A percentile compares a stretch with the other conserved stretches of the same genome.
These are phyloP conservation scores for Dioszegia aurantiaca DNA, from an alignment of 768 basidiomycete species.

Conservation along the genomic window DNA sequence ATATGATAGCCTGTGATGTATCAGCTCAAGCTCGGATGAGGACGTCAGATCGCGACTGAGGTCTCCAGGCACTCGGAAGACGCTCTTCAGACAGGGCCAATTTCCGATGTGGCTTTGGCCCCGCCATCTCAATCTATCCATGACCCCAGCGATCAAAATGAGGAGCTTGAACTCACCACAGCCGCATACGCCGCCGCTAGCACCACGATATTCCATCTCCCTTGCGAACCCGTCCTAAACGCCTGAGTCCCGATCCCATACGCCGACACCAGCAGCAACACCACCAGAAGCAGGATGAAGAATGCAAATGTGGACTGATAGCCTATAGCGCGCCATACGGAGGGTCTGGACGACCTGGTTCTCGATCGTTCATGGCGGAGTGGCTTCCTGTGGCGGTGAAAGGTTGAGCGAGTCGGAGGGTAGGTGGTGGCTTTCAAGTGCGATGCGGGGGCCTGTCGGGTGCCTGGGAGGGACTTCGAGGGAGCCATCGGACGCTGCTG, in stretches of 20 bases:
- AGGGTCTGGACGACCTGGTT: background rate
- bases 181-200: constrained; percentile 39
- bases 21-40: background rate
- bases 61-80: no score
- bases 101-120: background rate
- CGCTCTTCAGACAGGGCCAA: no score
- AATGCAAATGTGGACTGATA: constrained; percentile 42
- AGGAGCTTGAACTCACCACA: constrained; percentile 34
- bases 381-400: background rate
- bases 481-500: no score
- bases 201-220: constrained; percentile 48
- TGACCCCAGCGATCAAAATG: background rate
- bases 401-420: no score
- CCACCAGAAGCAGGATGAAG: constrained; percentile 31
- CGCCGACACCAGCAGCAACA: constrained; percentile 32
- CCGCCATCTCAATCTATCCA: background rate
- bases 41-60: background rate
- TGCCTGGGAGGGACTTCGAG: no score
- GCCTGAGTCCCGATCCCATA: constrained; percentile 43
- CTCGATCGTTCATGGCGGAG: no score
- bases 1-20: constrained; percentile 26
- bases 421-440: no score
- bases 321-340: constrained; percentile 20
- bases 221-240: constrained; percentile 24
- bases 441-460: no score